Evolutionary conservation across 345 rosid genomes (phyloP), one percentile per base, ranked within the genome.

Genomic region (Arabidopsis arenosa): DNA sequence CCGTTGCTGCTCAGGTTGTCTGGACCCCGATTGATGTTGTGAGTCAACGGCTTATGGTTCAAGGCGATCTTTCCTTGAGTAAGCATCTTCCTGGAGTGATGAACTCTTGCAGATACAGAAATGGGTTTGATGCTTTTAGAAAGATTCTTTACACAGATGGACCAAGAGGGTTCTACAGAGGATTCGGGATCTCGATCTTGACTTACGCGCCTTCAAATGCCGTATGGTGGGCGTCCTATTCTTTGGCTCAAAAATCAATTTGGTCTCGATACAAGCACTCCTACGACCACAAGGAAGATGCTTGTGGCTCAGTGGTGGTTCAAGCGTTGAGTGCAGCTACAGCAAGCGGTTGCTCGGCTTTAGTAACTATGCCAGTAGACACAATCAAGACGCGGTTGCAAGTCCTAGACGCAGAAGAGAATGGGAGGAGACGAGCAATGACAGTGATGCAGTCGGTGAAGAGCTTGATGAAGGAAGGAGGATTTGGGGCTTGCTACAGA

Each of bases 21-120:
- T 93, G 97, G 97, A 93, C 96, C 7, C 98, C 97, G 5, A 75
- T 93, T 44, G 96, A 93, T 78, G 94, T 93, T 3, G 93, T 93
- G 76, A 91, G 96, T 82, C 96, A 93, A 75, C 87, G 97, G 64
- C 96, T 91, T 14, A 93, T 91, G 97, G 91, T 91, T 75, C 98
- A 89, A 78, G 92, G 88, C 21, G 81, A 67, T 54, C 18, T 41
- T 17, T 68, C 76, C 36, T 9, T 76, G 70, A 85, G 72, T 18
- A 79, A 53, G 52, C 68, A 81, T 14, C 55, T 83, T 43, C 51
- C 81, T 10, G 78, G 81, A 55, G 82, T 75, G 14, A 36, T 73
- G 2, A 66, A 72, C 7, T 82, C 78, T 74, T 72, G 77, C 35
- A 79, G 81, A 67, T 90, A 93, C 76, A 72, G 36, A 43, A 93